Percentiles rank a stretch among this genome's conserved stretches.
phyloP scores from a whole-genome alignment of 1,139 yeast genomes.

The Geotrichum klebahnii region DNA sequence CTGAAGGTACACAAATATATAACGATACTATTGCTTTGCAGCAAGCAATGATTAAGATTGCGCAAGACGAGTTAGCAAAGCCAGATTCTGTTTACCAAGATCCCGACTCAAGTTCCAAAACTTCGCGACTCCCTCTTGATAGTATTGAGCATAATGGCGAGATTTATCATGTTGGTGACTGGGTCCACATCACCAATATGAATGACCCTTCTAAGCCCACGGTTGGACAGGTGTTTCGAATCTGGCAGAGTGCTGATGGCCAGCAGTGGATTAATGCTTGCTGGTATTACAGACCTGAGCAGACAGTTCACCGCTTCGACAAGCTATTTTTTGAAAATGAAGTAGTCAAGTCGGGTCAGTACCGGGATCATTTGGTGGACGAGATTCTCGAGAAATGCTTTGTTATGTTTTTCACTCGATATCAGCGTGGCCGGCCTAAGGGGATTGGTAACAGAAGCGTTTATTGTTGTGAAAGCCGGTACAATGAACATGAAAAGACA shows the following conservation, averaged over 20 bases:
- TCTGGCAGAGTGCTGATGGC: conserved; percentile 83
- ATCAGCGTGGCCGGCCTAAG: conserved; percentile 88
- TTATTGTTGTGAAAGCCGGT: conserved; percentile 91
- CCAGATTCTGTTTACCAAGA: conserved; percentile 79
- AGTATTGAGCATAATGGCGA: conserved; percentile 67
- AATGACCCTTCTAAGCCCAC: conserved; percentile 87
- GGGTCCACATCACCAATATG: conserved; percentile 84
- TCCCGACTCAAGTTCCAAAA: conserved; percentile 47
- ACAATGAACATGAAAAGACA: conserved; percentile 82
- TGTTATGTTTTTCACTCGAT: conserved; percentile 89
- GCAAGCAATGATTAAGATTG: conserved; percentile 53
- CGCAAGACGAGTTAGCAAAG: conserved; percentile 68
- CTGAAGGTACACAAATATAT: conserved; percentile 53
- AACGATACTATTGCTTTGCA: conserved; percentile 63
- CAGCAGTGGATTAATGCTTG: conserved; percentile 88
- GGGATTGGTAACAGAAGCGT: conserved; percentile 64
- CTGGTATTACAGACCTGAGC: conserved; percentile 97
- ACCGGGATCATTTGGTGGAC: conserved; percentile 84
- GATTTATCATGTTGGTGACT: conserved; percentile 81
- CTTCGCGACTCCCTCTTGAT: conserved; percentile 74
- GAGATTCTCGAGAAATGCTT: conserved; percentile 92
- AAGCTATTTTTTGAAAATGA: conserved; percentile 86
- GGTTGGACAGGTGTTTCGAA: conserved; percentile 86
- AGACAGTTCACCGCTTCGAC: conserved; percentile 90
- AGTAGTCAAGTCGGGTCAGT: conserved; percentile 94